Base-by-base conservation (phyloP, 495 filamentous ascomycete genomes). In the Immersiella caudata region DNA sequence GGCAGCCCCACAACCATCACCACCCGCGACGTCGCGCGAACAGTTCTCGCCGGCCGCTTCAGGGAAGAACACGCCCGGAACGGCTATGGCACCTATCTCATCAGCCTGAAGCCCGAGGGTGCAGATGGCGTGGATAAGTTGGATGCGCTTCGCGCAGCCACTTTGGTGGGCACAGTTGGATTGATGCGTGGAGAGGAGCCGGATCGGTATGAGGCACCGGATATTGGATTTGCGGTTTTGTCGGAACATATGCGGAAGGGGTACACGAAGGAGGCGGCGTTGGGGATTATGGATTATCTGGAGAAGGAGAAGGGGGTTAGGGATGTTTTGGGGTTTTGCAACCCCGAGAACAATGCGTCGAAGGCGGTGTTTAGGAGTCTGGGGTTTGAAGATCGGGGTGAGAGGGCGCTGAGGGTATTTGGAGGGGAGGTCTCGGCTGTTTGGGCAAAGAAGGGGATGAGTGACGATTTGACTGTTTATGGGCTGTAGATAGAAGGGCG, bases 201-300 rank as follows among this genome's bases (percentile, higher is more conserved):
- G 1, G 40, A 69, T 5, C 26, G 64, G 5, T 78, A 79, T 56
- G 14, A 57, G 0, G 70, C 65, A 12, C 79, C 80, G 0, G 79
- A 81, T 60, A 25, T 82, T 0, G 77, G 80, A 3, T 82, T 73
- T 62, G 70, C 71, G 2, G 71, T 80, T 14, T 33, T 81, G 24
- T 71, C 74, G 0, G 68, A 70, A 57, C 62, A 80, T 9, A 73
- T 70, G 67, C 70, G 76, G 2, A 79, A 76, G 65, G 80, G 80
- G 2, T 81, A 80, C 67, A 74, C 78, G 7, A 75, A 76, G 20
- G 80, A 82, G 67, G 80, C 77, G 0, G 71, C 67, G 24, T 70
- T 65, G 14, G 76, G 49, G 8, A 2, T 80, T 7, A 46, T 82
- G 20, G 70, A 74, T 21, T 81, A 73, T 49, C 70, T 73, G 2